Evolutionary conservation across 768 basidiomycete genomes (phyloP), one percentile per base, ranked within the genome.

Genomic region (Tylopilus plumbeoviolaceoides): DNA sequence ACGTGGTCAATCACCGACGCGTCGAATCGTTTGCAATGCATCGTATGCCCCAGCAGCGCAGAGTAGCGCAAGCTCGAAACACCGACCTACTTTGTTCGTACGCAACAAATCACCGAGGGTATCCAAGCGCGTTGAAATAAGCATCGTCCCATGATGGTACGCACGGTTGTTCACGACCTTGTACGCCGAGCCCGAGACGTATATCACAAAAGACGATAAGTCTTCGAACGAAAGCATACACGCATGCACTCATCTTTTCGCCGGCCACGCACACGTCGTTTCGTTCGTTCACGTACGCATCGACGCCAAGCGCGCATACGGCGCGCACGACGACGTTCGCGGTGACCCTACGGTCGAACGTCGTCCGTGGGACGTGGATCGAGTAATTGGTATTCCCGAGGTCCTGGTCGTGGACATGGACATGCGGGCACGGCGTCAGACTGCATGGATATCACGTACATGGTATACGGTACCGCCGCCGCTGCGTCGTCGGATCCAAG

Each of bases 61-160:
- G 31, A 41, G n/a, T n/a, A 33, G 38, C 20, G 12, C 10, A 35
- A 30, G n/a, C 38, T 7, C 27, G 1, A 5, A 48, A 47, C 40
- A 25, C 27, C 45, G 20, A 57, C 75, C 49, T 54, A 89, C 91
- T 73, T 89, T 87, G 49, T 79, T 72, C 0, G 78, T 75, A 12
- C 75, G 81, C 45, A 98, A 74, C 10, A 92, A 70, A 55, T 87
- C 81, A 0, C 90, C 87, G 8, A 99, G 73, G 7, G 80, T 77
- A 31, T 79, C 74, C 27, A 98, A 77, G 43, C 78, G 72, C 4
- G 93, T 92, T 8, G 90, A 86, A 20, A 98, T 88, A 25, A 99
- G 81, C 97, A 99, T 99, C 15, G 97, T 99, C 0, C 97, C 97
- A 61, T 99, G 97, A 61, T 98, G 95, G 71, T 98, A 98, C 7